These are phyloP conservation scores for Ormosia semicastrata DNA, from an alignment of 306 rosid species.

Conservation along the genomic window DNA sequence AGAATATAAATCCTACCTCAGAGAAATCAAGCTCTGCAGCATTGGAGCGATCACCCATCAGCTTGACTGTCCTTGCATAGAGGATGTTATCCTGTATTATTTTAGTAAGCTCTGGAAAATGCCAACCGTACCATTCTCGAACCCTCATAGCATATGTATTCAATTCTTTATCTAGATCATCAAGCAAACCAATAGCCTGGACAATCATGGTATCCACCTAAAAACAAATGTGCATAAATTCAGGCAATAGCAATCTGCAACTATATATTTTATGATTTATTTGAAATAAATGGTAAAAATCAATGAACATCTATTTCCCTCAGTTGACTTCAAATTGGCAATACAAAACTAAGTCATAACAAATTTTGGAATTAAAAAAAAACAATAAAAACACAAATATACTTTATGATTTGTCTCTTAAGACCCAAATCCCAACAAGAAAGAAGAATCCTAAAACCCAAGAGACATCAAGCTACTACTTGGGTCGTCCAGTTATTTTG, in stretches of 20 bases:
- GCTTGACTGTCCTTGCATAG: slow-evolving; percentile 82
- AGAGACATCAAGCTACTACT: not conserved
- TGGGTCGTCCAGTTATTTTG: not conserved
- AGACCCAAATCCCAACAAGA: not conserved
- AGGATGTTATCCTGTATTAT: slow-evolving; percentile 79
- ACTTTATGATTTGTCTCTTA: not conserved
- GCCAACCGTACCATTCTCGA: slow-evolving; percentile 99
- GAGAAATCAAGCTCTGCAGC: slow-evolving; percentile 92
- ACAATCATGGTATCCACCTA: slow-evolving; percentile 97
- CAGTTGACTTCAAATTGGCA: not conserved
- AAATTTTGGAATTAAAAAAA: not conserved
- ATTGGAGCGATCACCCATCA: slow-evolving; percentile 84
- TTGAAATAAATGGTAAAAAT: not conserved
- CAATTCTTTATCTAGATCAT: slow-evolving; percentile 92
- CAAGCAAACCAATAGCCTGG: slow-evolving; percentile 97
- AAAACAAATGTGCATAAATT: not conserved
- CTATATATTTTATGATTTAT: too few relatives aligned
- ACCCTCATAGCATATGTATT: slow-evolving; percentile 98
- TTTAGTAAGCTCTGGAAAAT: slow-evolving; percentile 95
- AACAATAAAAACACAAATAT: not conserved
- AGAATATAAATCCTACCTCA: slow-evolving; percentile 48
- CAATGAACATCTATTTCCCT: not conserved
- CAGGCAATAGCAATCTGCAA: not conserved
- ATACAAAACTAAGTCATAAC: not conserved
- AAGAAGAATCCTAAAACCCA: not conserved